A percentile compares a stretch with the other conserved stretches of the same genome.
Conservation (phyloP, 306 rosid genomes). For the Cicer cuneatum region DNA sequence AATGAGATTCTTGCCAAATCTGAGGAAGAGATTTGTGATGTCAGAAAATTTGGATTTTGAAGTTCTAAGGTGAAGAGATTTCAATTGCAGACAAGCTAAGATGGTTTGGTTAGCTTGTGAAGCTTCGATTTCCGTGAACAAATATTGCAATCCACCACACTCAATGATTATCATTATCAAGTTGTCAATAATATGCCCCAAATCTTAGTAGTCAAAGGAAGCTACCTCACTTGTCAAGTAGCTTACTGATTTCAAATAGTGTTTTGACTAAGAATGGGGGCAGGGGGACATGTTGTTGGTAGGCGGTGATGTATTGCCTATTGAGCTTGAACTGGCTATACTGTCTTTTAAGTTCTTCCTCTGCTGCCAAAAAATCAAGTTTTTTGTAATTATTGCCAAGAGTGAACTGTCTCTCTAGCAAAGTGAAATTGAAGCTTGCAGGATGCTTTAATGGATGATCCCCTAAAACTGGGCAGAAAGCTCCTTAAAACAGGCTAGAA, state of each 20-base stretch:
- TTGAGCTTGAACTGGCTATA: slow-evolving; percentile 53
- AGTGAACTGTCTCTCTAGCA: background rate
- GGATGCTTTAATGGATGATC: background rate
- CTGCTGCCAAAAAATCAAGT: no score
- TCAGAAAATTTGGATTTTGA: slow-evolving; percentile 54
- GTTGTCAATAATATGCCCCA: slow-evolving; percentile 59
- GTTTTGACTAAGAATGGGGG: slow-evolving; percentile 44
- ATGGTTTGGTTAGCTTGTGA: slow-evolving; percentile 51
- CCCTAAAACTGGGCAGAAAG: background rate
- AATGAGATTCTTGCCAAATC: slow-evolving; percentile 59
- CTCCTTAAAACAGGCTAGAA: background rate
- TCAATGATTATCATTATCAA: slow-evolving; percentile 54
- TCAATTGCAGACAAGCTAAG: slow-evolving; percentile 60
- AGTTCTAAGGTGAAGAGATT: slow-evolving; percentile 52
- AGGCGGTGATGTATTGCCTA: slow-evolving; percentile 26
- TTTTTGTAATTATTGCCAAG: background rate
- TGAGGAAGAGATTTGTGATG: slow-evolving; percentile 62
- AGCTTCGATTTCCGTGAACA: slow-evolving; percentile 50
- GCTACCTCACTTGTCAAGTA: slow-evolving; percentile 50
- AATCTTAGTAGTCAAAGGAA: slow-evolving; percentile 52
- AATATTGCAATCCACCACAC: slow-evolving; percentile 59
- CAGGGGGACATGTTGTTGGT: background rate
- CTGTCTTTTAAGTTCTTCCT: no score
- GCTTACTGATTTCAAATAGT: slow-evolving; percentile 61
- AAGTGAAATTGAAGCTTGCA: background rate